Evolutionary conservation across 495 filamentous ascomycete species (phyloP), one percentile per base, ranked within the genome.

Genomic region (Aspergillus haitiensis): DNA sequence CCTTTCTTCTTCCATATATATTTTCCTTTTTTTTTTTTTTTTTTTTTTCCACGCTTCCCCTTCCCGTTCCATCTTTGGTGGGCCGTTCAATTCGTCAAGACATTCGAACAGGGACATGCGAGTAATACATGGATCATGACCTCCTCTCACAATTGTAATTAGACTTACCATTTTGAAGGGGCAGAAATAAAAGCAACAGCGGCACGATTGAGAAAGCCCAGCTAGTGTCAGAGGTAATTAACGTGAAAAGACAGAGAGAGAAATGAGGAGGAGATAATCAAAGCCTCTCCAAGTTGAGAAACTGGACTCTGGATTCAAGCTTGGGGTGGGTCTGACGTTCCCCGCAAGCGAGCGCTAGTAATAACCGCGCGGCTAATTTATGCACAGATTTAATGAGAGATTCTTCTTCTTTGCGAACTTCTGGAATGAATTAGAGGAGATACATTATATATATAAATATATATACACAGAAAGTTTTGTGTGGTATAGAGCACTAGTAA

Each of bases 161-260:
- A 0, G 5, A 58, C 73, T 67, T 62, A 77, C 75, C 75, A 77
- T 77, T 52, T 46, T 76, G 63, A 66, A 55, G 45, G 58, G 44
- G 48, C 59, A 62, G 64, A 55, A 51, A 56, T n/a, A 58, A 58
- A 33, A 16, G 48, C 48, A 47, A 49, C 16, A 21, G n/a, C n/a
- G 47, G 55, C 60, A 40, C 45, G 65, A 48, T 51, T 42, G 61
- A 49, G 56, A 58, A 27, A 27, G 21, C 21, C 21, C 21, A 60
- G 33, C 52, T 44, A 45, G 56, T 47, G 34, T 27, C 3, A 27
- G 21, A 27, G 21, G 3, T 27, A 27, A 27, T 3, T 27, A 27
- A 27, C 21, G 21, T 3, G 21, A 27, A 27, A 52, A 61, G 60
- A 70, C 65, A 54, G 57, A 52, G 40, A 55, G 56, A 45, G 1